Percentiles rank a stretch among this genome's conserved stretches.
These are phyloP conservation scores for Phytophthora fragariae DNA, from an alignment of 352 stramenopile genomes.

Conservation along the genomic window DNA sequence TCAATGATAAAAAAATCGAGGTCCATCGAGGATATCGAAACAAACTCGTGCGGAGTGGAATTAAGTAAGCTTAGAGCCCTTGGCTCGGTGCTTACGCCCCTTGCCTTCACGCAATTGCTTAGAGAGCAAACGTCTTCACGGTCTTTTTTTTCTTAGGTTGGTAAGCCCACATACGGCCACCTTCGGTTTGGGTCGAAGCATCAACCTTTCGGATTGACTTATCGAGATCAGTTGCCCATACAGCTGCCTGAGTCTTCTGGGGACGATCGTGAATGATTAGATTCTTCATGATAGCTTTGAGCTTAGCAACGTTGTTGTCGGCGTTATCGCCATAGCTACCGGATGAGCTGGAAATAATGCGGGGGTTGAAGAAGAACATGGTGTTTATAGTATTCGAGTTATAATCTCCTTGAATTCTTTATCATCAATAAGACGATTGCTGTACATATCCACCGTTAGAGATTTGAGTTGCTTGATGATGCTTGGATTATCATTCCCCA, in stretches of 20 bases:
- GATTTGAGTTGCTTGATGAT: not conserved
- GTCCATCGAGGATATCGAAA: conserved; percentile 7
- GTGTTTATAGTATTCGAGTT: conserved; percentile 20
- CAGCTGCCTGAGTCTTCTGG: conserved; percentile 16
- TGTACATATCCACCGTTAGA: conserved; percentile 27
- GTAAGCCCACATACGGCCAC: conserved; percentile 12
- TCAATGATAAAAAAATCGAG: conserved; percentile 4
- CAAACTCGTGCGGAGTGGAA: conserved; percentile 1
- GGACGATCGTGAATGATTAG: conserved; percentile 16
- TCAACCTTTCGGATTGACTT: conserved; percentile 4
- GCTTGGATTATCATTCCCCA: no score
- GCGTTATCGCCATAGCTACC: conserved; percentile 22
- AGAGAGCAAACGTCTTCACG: conserved; percentile 19
- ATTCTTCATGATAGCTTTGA: conserved; percentile 25
- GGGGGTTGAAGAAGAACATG: conserved; percentile 23
- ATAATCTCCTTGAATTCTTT: conserved; percentile 32
- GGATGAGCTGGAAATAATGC: conserved; percentile 16
- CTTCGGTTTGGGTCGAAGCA: conserved; percentile 10
- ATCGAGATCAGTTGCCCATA: conserved; percentile 19
- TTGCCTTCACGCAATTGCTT: no score
- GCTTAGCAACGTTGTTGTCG: conserved; percentile 11
- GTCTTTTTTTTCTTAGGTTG: conserved; percentile 8
- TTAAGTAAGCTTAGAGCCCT: no score
- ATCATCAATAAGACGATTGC: conserved; percentile 25
- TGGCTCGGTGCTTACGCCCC: no score